phyloP scores from a whole-genome alignment of 805 yeast genomes.

The Kodamaea laetipori region DNA sequence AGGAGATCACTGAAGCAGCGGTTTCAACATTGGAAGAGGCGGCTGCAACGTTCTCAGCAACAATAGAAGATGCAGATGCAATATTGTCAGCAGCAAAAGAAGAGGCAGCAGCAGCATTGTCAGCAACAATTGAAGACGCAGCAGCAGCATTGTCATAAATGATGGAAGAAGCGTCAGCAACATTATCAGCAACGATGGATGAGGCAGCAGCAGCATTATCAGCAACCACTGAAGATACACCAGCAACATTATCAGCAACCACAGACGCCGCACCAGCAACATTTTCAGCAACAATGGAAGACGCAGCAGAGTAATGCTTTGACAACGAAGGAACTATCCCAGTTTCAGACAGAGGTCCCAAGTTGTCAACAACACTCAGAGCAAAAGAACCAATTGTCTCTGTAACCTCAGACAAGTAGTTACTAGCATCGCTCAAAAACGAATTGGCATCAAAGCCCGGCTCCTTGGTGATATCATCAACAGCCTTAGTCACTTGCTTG shows the following conservation, averaged over 20 bases:
- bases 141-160: slow-evolving; percentile 15
- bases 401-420: slow-evolving; percentile 5
- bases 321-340: no score
- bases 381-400: slow-evolving; percentile 10
- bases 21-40: slow-evolving; percentile 1
- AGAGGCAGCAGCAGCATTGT: slow-evolving; percentile 12
- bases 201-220: not conserved
- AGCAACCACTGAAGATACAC: slow-evolving; percentile 1
- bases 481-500: slow-evolving; percentile 21
- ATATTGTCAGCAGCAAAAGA: no score
- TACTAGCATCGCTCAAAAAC: slow-evolving; percentile 11
- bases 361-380: slow-evolving; percentile 3
- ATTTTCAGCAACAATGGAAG: slow-evolving; percentile 14
- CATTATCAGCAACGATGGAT: not conserved
- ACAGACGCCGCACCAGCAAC: slow-evolving; percentile 5
- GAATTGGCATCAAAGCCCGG: slow-evolving; percentile 19
- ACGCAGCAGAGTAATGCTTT: not conserved
- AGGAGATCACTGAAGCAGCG: slow-evolving; percentile 14
- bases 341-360: no score
- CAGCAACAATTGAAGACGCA: slow-evolving; percentile 15
- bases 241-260: not conserved
- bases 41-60: slow-evolving; percentile 13
- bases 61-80: slow-evolving; percentile 8
- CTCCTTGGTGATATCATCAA: slow-evolving; percentile 18
- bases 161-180: not conserved